Evolutionary conservation across 345 rosid genomes (phyloP), one percentile per base, ranked within the genome.

Genomic region (Iberis pinnata): DNA sequence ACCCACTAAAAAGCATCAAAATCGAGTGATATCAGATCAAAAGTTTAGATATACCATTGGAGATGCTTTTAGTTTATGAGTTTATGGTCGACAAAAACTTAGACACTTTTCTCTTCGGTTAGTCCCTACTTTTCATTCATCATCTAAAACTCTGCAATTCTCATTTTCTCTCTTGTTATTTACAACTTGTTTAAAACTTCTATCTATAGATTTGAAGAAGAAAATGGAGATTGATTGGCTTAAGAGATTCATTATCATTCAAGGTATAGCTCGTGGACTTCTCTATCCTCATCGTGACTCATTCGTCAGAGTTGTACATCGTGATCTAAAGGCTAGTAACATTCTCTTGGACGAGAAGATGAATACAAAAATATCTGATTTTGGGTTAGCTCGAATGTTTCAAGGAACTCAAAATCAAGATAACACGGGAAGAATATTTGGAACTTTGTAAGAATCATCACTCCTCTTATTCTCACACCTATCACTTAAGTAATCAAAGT

Each of bases 61-160:
- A 79, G 26, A 72, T 64, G 55, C 62, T 81, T 73, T 20, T 81
- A 17, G 49, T 81, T 13, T 81, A 81, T 25, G 85, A 79, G 43
- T 82, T 47, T 45, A 29, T 77, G 67, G 77, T 73, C 7, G 76
- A 81, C 57, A 60, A 63, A 62, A 78, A 80, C 65, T 58, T 78
- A 55, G 87, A 78, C 43, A 47, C 39, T 24, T 67, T 67, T 53
- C 58, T 80, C 31, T 82, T 78, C 16, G 70, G 84, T 80, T 16
- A 1, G 77, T 32, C 26, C 14, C 29, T 38, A 22, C 13, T 20
- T 8, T 18, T 31, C n/a, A 14, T 18, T 31, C 18, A 18, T 8
- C 61, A 50, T 51, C 9, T 40, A 22, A 4, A 26, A 17, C 24
- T 54, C 17, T 39, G 2, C 17, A 26, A 24, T 14, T 25, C 0